These are phyloP conservation scores for Fibroporia radiculosa DNA, from an alignment of 768 basidiomycete species.

Conservation along the genomic window DNA sequence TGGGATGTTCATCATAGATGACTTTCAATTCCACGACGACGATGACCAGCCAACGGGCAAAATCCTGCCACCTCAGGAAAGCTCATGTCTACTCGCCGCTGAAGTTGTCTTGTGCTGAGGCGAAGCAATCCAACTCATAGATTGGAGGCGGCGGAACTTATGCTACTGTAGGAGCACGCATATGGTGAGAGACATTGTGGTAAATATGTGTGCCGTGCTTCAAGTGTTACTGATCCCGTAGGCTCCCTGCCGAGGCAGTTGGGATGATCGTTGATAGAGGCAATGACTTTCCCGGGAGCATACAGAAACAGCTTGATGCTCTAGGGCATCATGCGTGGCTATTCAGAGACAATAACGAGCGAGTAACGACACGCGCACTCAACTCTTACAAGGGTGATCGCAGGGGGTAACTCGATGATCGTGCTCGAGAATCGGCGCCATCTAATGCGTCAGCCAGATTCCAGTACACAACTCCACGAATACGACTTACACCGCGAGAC, in stretches of 20 bases:
- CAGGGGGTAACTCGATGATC: constrained; percentile 41
- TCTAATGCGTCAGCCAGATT: constrained; percentile 41
- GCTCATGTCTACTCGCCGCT: constrained; percentile 9
- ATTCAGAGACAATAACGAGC: constrained; percentile 51
- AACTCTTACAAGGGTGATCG: constrained; percentile 70
- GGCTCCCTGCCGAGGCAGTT: constrained; percentile 56
- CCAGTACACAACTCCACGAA: constrained; percentile 65
- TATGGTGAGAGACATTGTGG: constrained; percentile 45
- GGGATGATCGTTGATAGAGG: constrained; percentile 87
- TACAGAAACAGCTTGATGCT: constrained; percentile 45
- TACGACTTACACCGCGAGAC: constrained; percentile 67
- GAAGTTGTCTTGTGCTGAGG: too few relatives aligned
- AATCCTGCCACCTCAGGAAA: constrained; percentile 43
- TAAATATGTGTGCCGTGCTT: neutral
- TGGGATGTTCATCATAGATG: constrained; percentile 89
- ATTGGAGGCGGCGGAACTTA: constrained; percentile 90
- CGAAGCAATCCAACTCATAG: constrained; percentile 27
- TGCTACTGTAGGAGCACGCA: constrained; percentile 70
- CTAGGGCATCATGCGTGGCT: constrained; percentile 77
- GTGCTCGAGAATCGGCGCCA: constrained; percentile 2
- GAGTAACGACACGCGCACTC: constrained; percentile 61
- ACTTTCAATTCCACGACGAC: constrained; percentile 56
- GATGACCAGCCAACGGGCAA: constrained; percentile 44
- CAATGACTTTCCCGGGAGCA: constrained; percentile 56
- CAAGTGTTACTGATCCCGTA: constrained; percentile 18